These are phyloP conservation scores for Nakazawaea populi DNA, from an alignment of 805 yeast species.

Conservation along the genomic window DNA sequence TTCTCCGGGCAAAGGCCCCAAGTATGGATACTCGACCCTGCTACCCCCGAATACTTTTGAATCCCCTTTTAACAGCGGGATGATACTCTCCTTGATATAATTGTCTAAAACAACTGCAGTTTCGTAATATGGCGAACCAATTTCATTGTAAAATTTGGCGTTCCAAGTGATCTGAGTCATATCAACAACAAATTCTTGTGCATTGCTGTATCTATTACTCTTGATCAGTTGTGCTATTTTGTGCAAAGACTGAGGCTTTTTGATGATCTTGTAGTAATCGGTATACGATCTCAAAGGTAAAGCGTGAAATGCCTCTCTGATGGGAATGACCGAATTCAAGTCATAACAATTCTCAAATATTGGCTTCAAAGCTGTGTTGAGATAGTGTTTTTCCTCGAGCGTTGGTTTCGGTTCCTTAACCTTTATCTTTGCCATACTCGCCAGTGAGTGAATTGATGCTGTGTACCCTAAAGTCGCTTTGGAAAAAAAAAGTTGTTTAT, in stretches of 20 bases:
- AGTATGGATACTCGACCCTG: slow-evolving; percentile 47
- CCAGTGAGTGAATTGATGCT: not conserved
- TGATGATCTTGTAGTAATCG: slow-evolving; percentile 76
- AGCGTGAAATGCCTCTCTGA: slow-evolving; percentile 47
- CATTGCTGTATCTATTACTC: slow-evolving; percentile 44
- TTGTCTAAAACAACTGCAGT: slow-evolving; percentile 61
- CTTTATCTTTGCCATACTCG: slow-evolving; percentile 6
- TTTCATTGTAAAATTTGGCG: slow-evolving; percentile 78
- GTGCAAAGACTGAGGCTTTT: slow-evolving; percentile 76
- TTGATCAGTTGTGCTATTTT: slow-evolving; percentile 59
- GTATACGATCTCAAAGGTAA: slow-evolving; percentile 69
- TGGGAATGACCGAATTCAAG: slow-evolving; percentile 20
- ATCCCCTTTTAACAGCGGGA: slow-evolving; percentile 44
- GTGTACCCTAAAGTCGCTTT: not conserved
- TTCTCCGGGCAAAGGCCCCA: slow-evolving; percentile 62
- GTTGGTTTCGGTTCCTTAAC: slow-evolving; percentile 7
- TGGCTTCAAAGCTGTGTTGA: slow-evolving; percentile 10
- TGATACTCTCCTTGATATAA: slow-evolving; percentile 37
- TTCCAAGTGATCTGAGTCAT: slow-evolving; percentile 86
- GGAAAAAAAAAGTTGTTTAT: slow-evolving; percentile 2
- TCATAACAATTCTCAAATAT: slow-evolving; percentile 13
- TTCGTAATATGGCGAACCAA: slow-evolving; percentile 57
- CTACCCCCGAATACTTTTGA: slow-evolving; percentile 28
- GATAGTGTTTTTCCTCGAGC: not conserved
- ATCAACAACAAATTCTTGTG: slow-evolving; percentile 70